Evolutionary conservation across 495 filamentous ascomycete genomes (phyloP).

Genomic region (Lophiostoma macrostomum): DNA sequence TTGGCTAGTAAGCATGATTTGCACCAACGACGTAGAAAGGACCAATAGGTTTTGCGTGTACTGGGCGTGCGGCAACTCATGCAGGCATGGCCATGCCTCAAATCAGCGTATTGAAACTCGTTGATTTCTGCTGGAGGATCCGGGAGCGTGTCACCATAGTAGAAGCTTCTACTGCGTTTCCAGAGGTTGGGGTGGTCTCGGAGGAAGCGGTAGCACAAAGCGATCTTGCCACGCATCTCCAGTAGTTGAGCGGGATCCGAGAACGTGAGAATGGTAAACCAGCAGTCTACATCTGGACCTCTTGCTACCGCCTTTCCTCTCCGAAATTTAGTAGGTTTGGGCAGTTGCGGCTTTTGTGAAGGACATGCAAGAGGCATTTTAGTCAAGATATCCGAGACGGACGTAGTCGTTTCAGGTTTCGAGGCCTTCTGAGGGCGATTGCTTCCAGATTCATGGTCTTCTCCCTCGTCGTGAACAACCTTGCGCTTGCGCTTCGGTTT

Average conservation of each 20-base stretch:
- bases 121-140: constrained; percentile 30
- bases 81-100: constrained; percentile 39
- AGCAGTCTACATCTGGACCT: constrained; percentile 25
- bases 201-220: constrained; percentile 22
- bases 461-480: constrained; percentile 1
- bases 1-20: constrained; percentile 32
- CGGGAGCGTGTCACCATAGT: constrained; percentile 31
- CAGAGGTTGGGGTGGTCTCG: constrained; percentile 29
- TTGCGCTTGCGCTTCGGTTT: constrained; percentile 7
- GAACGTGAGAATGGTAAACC: constrained; percentile 29
- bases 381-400: too few relatives aligned
- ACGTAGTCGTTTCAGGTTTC: too few relatives aligned
- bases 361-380: too few relatives aligned
- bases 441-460: not conserved
- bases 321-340: constrained; percentile 23
- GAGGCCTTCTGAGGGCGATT: not conserved
- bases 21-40: constrained; percentile 38
- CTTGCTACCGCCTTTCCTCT: constrained; percentile 14
- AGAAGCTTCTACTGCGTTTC: constrained; percentile 27
- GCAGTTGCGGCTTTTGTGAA: constrained; percentile 3
- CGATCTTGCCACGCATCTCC: constrained; percentile 29
- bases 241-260: constrained; percentile 27
- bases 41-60: constrained; percentile 39
- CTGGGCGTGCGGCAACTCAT: constrained; percentile 28
- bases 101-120: constrained; percentile 37